Percentiles rank a stretch among this genome's conserved stretches.
These are phyloP conservation scores for Penicillium sp. DNA, from an alignment of 2,329 filamentous ascomycete genomes.

Conservation along the genomic window DNA sequence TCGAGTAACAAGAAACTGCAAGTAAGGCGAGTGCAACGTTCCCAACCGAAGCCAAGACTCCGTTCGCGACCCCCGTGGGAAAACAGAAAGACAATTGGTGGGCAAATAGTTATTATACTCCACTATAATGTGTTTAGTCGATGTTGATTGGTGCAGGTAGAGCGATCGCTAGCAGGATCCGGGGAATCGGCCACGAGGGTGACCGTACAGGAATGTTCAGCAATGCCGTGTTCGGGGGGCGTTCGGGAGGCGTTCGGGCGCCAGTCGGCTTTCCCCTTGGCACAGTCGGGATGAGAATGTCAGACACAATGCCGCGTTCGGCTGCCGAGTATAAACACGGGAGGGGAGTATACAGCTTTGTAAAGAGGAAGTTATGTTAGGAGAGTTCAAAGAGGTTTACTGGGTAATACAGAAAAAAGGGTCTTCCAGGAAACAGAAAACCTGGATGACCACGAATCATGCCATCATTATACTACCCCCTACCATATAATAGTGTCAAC, in stretches of 20 bases:
- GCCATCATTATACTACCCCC: not conserved
- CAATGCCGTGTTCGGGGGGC: conserved; percentile 23
- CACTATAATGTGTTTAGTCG: not conserved
- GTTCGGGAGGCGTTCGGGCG: not conserved
- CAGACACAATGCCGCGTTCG: conserved; percentile 4
- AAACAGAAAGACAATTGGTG: conserved; percentile 14
- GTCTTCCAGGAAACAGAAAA: not conserved
- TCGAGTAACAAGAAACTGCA: conserved; percentile 5
- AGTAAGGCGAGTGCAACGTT: conserved; percentile 19
- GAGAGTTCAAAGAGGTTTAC: not conserved
- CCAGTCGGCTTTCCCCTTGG: conserved; percentile 12
- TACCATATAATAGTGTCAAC: not conserved
- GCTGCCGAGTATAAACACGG: not conserved
- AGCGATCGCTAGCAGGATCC: conserved; percentile 24
- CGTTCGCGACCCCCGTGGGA: conserved; percentile 22
- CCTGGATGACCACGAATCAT: not conserved
- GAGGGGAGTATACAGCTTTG: not conserved
- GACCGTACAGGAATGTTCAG: conserved; percentile 5
- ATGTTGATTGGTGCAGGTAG: conserved; percentile 17
- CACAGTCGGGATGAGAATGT: not conserved
- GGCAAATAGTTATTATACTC: not conserved
- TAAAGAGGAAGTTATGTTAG: not conserved
- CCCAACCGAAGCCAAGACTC: conserved; percentile 25
- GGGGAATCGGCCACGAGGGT: conserved; percentile 27
- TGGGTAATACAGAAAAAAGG: not conserved